Conservation (phyloP, 164 flowering plant genomes). For the Annona squamosa region DNA sequence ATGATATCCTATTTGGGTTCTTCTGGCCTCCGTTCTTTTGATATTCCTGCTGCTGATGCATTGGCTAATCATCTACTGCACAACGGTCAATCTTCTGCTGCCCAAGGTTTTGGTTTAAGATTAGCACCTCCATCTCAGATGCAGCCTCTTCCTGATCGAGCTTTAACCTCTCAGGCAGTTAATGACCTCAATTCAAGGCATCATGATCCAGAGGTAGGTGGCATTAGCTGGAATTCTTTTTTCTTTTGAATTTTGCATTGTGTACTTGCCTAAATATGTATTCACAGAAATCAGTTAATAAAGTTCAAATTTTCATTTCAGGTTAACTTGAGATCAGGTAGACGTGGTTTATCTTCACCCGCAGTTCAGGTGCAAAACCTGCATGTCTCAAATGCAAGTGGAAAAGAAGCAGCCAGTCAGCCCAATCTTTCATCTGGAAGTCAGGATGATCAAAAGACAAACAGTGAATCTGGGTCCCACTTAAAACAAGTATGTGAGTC, state of each 20-base stretch:
- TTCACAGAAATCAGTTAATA: constrained; percentile 25
- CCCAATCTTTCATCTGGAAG: constrained; percentile 25
- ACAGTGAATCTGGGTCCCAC: constrained; percentile 24
- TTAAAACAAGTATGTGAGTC: constrained; percentile 21
- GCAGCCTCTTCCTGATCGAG: constrained; percentile 27
- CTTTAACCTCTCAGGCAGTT: constrained; percentile 30
- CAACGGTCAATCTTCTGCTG: constrained; percentile 38
- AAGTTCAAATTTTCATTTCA: constrained; percentile 18
- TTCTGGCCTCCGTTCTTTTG: constrained; percentile 31
- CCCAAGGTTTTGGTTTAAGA: constrained; percentile 45
- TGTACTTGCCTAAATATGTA: not conserved
- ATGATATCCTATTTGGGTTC: constrained; percentile 25
- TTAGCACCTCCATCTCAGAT: constrained; percentile 18
- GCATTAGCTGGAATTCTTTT: constrained; percentile 27
- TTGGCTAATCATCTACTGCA: constrained; percentile 39
- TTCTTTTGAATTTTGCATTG: not conserved
- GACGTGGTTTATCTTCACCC: constrained; percentile 25
- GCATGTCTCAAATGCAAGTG: constrained; percentile 26
- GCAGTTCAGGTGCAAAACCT: constrained; percentile 39
- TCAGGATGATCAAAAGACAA: constrained; percentile 8
- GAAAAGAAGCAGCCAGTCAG: constrained; percentile 23
- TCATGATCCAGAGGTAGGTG: constrained; percentile 27
- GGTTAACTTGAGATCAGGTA: constrained; percentile 26
- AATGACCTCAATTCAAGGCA: constrained; percentile 27
- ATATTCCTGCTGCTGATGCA: constrained; percentile 22